phyloP scores from a whole-genome alignment of 257 asterid genomes.

The Sherardia arvensis region DNA sequence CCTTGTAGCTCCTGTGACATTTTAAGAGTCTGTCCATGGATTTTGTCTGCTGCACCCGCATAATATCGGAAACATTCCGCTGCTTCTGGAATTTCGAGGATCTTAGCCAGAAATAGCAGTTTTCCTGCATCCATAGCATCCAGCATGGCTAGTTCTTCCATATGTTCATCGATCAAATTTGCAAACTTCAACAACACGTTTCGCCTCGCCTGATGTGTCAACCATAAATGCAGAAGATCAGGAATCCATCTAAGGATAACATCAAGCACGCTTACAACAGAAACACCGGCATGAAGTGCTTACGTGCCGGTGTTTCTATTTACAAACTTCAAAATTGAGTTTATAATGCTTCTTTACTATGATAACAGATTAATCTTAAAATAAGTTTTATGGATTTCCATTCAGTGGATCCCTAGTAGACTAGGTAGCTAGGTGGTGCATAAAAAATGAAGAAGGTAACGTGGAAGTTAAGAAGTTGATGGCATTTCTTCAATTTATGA shows the following conservation, averaged over 20 bases:
- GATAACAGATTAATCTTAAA: too few species aligned
- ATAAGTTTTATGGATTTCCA: too few species aligned
- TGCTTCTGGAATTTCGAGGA: slow-evolving; percentile 22
- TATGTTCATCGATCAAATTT: slow-evolving; percentile 22
- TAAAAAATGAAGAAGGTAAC: background rate
- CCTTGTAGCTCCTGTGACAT: slow-evolving; percentile 28
- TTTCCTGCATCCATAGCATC: slow-evolving; percentile 33
- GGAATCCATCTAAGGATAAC: background rate
- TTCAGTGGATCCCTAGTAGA: too few species aligned
- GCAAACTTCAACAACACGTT: slow-evolving; percentile 29
- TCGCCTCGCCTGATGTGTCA: slow-evolving; percentile 24
- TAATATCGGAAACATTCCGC: slow-evolving; percentile 21
- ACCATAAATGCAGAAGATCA: background rate
- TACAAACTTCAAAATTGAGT: too few species aligned
- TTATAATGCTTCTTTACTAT: too few species aligned
- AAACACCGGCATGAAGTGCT: too few species aligned
- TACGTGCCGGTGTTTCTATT: too few species aligned
- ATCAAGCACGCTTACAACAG: background rate
- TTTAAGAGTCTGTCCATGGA: slow-evolving; percentile 31
- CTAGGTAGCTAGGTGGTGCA: too few species aligned
- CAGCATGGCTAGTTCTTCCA: slow-evolving; percentile 27
- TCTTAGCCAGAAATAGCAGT: slow-evolving; percentile 15
- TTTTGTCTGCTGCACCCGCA: slow-evolving; percentile 40
- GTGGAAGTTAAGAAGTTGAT: background rate
- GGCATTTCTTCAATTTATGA: background rate